Percentiles rank a stretch among this genome's conserved stretches.
phyloP scores from a whole-genome alignment of 306 rosid genomes.

The Malus sylvestris region DNA sequence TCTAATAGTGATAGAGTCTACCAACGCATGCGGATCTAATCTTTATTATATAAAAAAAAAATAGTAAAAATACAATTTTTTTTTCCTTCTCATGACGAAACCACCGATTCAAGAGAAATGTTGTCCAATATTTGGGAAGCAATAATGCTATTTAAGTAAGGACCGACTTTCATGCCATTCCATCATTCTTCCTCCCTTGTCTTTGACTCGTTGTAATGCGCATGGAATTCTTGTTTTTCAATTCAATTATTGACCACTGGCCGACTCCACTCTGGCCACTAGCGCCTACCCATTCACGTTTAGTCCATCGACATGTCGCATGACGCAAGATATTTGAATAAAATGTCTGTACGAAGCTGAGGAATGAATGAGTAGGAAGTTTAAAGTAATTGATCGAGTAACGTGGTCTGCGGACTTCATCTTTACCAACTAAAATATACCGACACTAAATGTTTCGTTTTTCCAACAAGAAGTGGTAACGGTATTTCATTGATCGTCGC shows the following conservation, averaged over 20 bases:
- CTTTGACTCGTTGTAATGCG: not conserved
- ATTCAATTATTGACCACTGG: not conserved
- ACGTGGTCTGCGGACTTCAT: no score
- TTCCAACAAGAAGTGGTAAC: no score
- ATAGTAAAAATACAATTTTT: no score
- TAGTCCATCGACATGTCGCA: no score
- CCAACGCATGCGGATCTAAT: fast-evolving
- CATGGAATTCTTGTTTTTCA: not conserved
- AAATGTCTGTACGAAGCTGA: no score
- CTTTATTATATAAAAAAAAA: no score
- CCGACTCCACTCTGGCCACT: not conserved
- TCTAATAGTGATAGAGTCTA: fast-evolving
- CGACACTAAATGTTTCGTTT: no score
- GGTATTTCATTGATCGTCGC: no score
- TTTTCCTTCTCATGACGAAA: not conserved
- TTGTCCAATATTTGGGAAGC: not conserved
- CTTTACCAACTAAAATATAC: no score
- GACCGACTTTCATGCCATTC: constrained; percentile 5
- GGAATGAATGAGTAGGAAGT: no score
- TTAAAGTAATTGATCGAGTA: no score
- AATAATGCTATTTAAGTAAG: not conserved
- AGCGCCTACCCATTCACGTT: not conserved
- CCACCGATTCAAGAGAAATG: not conserved
- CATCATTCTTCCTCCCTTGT: not conserved
- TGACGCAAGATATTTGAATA: no score